Base-by-base conservation (phyloP, 345 rosid genomes). In the Salix purpurea region DNA sequence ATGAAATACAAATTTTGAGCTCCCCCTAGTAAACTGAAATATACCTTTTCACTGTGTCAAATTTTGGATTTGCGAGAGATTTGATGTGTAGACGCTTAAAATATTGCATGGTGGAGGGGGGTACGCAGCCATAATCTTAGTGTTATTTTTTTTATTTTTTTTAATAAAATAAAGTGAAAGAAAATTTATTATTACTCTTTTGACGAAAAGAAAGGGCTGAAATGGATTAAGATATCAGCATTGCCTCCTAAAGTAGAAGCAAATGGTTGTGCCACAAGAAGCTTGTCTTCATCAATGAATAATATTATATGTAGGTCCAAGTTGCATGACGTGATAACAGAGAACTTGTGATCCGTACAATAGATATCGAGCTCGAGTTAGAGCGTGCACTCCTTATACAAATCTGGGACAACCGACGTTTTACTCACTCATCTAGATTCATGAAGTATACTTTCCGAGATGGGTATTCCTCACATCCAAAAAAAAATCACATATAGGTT, bases 71-170 rank as follows among this genome's bases (percentile, higher is more conserved):
- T 26, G 19, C 76, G 4, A 37, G 24, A 23, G 14, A 39, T 30
- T 34, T 5, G 39, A 61, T 18, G 39, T 3, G 54, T 0, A 5
- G 7, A 58, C 36, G 24, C 48, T 74, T 62, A 39, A 40, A 65
- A 64, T 44, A 74, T 48, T 40, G 56, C 67, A 18, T 39, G 36
- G 74, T 71, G 74, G 74, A 52, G 74, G 36, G 74, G 74, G 74
- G 8, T n/a, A 34, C 19, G 30, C 19, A 23, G 34, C 69, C 69
- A 74, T 62, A 26, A 60, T 40, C 26, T 23, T 50, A 30, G 30
- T 16, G 52, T 15, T 5, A 46, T 71, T 4, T 5, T 52, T 30
- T 30, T 30, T 2, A 30, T 2, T 19, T 2, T 21, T 56, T 21
- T 54, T n/a, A 56, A n/a, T 52, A 32, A 54, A 16, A 37, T 8